These are phyloP conservation scores for Lactuca saligna DNA, from an alignment of 129 eudicot genomes.

Conservation along the genomic window DNA sequence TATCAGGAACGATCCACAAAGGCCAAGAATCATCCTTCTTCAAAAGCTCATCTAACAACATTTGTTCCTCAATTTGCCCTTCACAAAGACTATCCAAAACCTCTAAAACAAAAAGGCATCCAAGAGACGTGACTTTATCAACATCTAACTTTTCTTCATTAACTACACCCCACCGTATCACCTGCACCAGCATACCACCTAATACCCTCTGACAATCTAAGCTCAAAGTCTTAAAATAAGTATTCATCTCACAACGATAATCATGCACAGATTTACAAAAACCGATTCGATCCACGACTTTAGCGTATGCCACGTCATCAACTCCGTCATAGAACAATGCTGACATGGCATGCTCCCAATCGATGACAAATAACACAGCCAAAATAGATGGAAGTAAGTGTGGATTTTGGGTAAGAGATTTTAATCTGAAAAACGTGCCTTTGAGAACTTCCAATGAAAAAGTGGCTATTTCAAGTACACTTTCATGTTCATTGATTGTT, in stretches of 20 bases:
- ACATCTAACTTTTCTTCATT: slow-evolving; percentile 48
- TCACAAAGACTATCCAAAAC: slow-evolving; percentile 52
- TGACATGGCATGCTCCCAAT: slow-evolving; percentile 65
- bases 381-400: slow-evolving; percentile 51
- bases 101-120: slow-evolving; percentile 60
- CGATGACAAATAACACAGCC: slow-evolving; percentile 60
- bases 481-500: slow-evolving; percentile 18
- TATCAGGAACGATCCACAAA: slow-evolving; percentile 47
- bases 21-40: slow-evolving; percentile 62
- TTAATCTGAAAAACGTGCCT: slow-evolving; percentile 54
- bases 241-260: slow-evolving; percentile 43
- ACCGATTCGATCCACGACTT: slow-evolving; percentile 39
- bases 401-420: slow-evolving; percentile 36
- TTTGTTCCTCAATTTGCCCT: slow-evolving; percentile 65
- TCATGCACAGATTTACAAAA: slow-evolving; percentile 61
- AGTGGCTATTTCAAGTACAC: slow-evolving; percentile 56
- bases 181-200: slow-evolving; percentile 48
- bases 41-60: slow-evolving; percentile 56
- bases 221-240: slow-evolving; percentile 32
- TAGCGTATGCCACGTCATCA: slow-evolving; percentile 31
- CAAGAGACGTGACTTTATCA: slow-evolving; percentile 48
- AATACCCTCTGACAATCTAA: slow-evolving; percentile 33
- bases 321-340: slow-evolving; percentile 26
- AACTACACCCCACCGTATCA: slow-evolving; percentile 44
- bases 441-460: slow-evolving; percentile 70